A percentile compares a stretch with the other conserved stretches of the same genome.
These are phyloP conservation scores for Nymphaea colorata DNA, from an alignment of 164 flowering plant genomes.

Conservation along the genomic window DNA sequence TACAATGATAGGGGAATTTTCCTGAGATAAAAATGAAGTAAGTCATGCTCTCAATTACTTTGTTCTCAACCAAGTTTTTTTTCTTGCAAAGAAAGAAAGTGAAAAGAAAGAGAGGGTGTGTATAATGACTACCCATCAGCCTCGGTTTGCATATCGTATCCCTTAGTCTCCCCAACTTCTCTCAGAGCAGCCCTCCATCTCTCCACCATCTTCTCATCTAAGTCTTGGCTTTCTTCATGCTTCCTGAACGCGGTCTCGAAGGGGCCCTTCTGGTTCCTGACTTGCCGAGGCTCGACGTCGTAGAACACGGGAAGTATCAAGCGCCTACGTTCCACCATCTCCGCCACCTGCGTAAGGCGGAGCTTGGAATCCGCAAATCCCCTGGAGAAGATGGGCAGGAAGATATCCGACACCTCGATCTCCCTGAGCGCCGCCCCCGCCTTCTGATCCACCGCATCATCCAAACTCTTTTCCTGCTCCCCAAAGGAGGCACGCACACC, in stretches of 20 bases:
- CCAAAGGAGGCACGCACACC: not conserved
- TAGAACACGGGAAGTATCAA: not conserved
- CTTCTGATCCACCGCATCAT: not conserved
- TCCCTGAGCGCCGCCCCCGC: not conserved
- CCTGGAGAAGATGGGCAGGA: not conserved
- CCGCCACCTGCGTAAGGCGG: not conserved
- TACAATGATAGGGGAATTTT: too few relatives aligned
- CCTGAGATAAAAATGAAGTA: too few relatives aligned
- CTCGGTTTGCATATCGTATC: too few relatives aligned
- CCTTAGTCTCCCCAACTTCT: not conserved
- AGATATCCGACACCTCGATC: not conserved
- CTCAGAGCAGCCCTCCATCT: not conserved
- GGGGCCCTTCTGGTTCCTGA: not conserved
- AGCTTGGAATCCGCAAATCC: not conserved
- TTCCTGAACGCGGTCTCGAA: not conserved
- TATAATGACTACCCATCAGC: too few relatives aligned
- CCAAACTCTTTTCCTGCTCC: not conserved
- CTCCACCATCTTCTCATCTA: not conserved
- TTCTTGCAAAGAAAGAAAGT: too few relatives aligned
- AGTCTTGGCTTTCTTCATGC: not conserved
- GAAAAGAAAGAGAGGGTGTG: conserved; percentile 1
- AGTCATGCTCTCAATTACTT: too few relatives aligned
- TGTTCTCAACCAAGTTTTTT: too few relatives aligned
- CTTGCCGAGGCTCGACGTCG: not conserved
- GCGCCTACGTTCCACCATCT: not conserved